A percentile compares a stretch with the other conserved stretches of the same genome.
These are phyloP conservation scores for Citrus inodora DNA, from an alignment of 345 rosid genomes.

Conservation along the genomic window DNA sequence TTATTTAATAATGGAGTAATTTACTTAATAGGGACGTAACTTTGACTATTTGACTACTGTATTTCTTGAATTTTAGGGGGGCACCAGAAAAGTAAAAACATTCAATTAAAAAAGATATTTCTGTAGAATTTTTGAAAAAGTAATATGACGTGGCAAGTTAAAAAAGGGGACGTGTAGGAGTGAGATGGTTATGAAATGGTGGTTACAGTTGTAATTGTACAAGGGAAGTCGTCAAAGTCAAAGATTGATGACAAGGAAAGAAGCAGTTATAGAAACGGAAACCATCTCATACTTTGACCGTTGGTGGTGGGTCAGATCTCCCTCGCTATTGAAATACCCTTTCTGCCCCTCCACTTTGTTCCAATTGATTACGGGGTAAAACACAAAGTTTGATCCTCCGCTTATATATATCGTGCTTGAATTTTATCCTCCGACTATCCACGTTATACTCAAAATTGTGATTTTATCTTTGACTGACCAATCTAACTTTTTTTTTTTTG, in stretches of 20 bases:
- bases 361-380: neutral
- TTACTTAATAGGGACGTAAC: neutral
- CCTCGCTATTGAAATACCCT: neutral
- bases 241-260: constrained; percentile 44
- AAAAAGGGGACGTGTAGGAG: constrained; percentile 24
- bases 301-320: constrained; percentile 28
- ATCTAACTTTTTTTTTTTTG: too few species aligned
- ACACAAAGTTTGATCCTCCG: neutral
- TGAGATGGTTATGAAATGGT: neutral
- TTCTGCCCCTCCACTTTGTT: constrained; percentile 1
- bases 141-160: neutral
- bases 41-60: neutral
- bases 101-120: neutral
- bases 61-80: too few species aligned
- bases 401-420: too few species aligned
- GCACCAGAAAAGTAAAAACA: neutral
- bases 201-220: neutral
- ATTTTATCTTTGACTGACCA: too few species aligned
- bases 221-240: constrained; percentile 46
- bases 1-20: neutral
- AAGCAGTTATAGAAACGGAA: constrained; percentile 26
- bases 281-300: constrained; percentile 36
- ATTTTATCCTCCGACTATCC: too few species aligned
- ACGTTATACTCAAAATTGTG: too few species aligned
- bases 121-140: neutral